A percentile compares a stretch with the other conserved stretches of the same genome.
Conservation (phyloP, 108 stramenopile genomes). For the Stephanodiscus triporus region DNA sequence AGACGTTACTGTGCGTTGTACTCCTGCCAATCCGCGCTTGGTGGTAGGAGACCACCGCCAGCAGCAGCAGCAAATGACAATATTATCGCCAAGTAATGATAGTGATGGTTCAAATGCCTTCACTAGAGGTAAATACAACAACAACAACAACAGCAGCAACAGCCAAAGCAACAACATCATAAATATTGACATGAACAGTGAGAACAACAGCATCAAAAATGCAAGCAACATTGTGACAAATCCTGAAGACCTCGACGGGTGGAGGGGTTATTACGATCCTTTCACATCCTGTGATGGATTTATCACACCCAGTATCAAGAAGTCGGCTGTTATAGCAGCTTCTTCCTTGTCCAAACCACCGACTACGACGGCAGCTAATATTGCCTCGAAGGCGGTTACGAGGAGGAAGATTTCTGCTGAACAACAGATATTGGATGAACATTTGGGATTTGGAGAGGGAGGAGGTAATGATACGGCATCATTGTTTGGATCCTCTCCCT, state of each 20-base stretch:
- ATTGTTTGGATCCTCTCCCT: conserved; percentile 47
- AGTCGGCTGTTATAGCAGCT: not conserved
- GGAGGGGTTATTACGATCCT: conserved; percentile 84
- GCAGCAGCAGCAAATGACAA: conserved; percentile 2
- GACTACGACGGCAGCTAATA: conserved; percentile 10
- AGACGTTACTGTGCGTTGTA: conserved; percentile 83
- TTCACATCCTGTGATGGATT: conserved; percentile 44
- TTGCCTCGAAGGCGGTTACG: not conserved
- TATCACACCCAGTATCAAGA: not conserved
- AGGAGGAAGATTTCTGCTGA: conserved; percentile 23
- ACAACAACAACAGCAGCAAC: not conserved
- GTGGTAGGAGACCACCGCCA: not conserved
- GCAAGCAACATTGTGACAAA: conserved; percentile 1
- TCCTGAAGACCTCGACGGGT: conserved; percentile 81
- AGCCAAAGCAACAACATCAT: not conserved
- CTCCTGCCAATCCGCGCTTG: conserved; percentile 50
- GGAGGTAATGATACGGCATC: conserved; percentile 5
- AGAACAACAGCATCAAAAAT: not conserved
- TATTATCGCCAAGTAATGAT: not conserved
- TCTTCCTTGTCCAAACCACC: conserved; percentile 11
- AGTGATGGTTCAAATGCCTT: not conserved
- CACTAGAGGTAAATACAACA: not conserved
- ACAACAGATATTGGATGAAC: conserved; percentile 48
- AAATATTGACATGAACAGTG: not conserved
- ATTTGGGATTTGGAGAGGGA: conserved; percentile 21